phyloP scores from a whole-genome alignment of 805 yeast species.

The Schwanniomyces polymorphus region DNA sequence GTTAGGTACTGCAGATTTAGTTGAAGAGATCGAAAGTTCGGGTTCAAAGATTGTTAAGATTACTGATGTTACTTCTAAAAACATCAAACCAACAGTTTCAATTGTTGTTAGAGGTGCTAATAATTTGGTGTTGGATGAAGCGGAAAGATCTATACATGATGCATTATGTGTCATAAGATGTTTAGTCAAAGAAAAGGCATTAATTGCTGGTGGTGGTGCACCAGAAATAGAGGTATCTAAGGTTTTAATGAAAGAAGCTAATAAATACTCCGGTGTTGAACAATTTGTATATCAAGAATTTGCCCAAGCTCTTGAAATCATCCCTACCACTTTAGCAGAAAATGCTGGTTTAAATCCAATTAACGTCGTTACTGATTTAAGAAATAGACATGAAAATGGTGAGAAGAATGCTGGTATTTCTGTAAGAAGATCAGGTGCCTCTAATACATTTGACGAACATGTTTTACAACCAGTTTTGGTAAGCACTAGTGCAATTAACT shows the following conservation, averaged over 20 bases:
- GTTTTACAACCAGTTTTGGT: constrained; percentile 96
- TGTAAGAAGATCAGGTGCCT: constrained; percentile 89
- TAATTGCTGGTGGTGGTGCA: constrained; percentile 99
- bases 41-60: constrained; percentile 89
- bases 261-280: constrained; percentile 77
- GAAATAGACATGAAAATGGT: constrained; percentile 88
- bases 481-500: constrained; percentile 87
- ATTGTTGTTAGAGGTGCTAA: constrained; percentile 96
- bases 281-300: constrained; percentile 90
- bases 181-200: constrained; percentile 80
- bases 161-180: constrained; percentile 93
- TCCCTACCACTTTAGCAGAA: constrained; percentile 92
- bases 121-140: constrained; percentile 84
- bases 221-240: constrained; percentile 91
- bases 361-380: constrained; percentile 86
- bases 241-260: constrained; percentile 67
- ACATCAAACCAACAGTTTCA: constrained; percentile 70
- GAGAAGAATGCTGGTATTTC: constrained; percentile 94
- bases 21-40: constrained; percentile 87
- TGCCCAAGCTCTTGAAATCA: constrained; percentile 87
- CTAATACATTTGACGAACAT: constrained; percentile 89
- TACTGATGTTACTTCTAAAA: constrained; percentile 67
- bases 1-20: constrained; percentile 86
- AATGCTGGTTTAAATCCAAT: constrained; percentile 93
- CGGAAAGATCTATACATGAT: constrained; percentile 96